Evolutionary conservation across 1,284 basidiomycete species (phyloP).

Genomic region (Cerrena zonata): DNA sequence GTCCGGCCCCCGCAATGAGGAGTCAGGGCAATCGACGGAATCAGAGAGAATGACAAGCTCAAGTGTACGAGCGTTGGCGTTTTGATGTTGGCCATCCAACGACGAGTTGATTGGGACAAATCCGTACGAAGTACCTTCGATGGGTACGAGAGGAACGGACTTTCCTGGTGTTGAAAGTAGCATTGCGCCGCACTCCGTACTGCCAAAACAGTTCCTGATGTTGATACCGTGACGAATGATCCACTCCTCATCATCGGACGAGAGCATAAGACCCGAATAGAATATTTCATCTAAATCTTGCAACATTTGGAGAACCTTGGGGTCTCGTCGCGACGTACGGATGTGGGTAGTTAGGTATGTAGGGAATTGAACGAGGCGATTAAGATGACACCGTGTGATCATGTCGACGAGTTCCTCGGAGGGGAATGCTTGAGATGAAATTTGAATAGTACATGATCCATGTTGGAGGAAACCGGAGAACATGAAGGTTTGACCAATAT

Average conservation of each 20-base stretch:
- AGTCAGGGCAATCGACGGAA: constrained; percentile 62
- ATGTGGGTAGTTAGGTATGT: constrained; percentile 60
- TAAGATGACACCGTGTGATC: constrained; percentile 60
- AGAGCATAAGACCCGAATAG: constrained; percentile 56
- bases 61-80: constrained; percentile 44
- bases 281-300: constrained; percentile 53
- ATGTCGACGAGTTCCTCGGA: constrained; percentile 67
- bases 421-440: constrained; percentile 55
- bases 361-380: constrained; percentile 65
- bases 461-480: constrained; percentile 54
- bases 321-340: constrained; percentile 51
- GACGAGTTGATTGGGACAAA: constrained; percentile 48
- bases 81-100: constrained; percentile 41
- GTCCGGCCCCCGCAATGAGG: constrained; percentile 48
- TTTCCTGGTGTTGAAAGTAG: constrained; percentile 38
- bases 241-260: constrained; percentile 61
- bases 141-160: constrained; percentile 42
- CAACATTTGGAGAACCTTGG: constrained; percentile 55
- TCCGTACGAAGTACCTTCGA: constrained; percentile 52
- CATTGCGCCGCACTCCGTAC: constrained; percentile 66
- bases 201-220: constrained; percentile 65
- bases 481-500: constrained; percentile 31
- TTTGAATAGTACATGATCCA: constrained; percentile 65
- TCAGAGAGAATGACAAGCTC: constrained; percentile 61
- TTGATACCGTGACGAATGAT: constrained; percentile 52